Evolutionary conservation across 169 alveolate genomes (phyloP).

Genomic region (Cystoisospora suis): DNA sequence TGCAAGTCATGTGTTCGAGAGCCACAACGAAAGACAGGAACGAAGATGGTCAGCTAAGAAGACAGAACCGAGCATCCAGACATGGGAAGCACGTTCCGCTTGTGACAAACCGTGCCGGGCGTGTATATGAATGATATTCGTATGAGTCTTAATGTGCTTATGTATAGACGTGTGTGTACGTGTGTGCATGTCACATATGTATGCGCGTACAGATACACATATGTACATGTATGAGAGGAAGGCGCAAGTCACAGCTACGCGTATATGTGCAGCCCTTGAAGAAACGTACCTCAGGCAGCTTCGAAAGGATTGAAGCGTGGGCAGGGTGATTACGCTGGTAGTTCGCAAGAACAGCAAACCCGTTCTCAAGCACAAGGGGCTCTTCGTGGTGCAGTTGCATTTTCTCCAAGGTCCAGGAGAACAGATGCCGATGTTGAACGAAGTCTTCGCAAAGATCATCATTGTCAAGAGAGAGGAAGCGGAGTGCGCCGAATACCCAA

Average conservation of each 20-base stretch:
- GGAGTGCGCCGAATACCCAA: conserved; percentile 50
- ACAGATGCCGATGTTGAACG: conserved; percentile 15
- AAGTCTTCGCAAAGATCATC: not conserved
- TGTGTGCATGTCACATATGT: not conserved
- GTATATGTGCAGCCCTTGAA: too few species aligned
- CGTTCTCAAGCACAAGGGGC: conserved; percentile 38
- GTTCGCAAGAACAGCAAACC: conserved; percentile 46
- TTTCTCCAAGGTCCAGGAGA: not conserved
- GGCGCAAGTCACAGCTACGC: not conserved
- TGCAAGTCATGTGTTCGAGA: too few species aligned
- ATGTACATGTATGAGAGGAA: not conserved
- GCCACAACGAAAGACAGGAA: too few species aligned
- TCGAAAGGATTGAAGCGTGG: not conserved
- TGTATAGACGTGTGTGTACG: not conserved
- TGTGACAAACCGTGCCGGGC: too few species aligned
- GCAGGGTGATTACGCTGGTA: conserved; percentile 45
- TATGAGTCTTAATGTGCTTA: too few species aligned
- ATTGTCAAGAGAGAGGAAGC: conserved; percentile 30
- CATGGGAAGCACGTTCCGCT: too few species aligned
- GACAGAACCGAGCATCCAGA: too few species aligned
- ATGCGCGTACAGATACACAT: not conserved
- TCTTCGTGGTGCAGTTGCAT: conserved; percentile 36
- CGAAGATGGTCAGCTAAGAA: too few species aligned
- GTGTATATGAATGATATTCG: too few species aligned
- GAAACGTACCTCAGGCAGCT: not conserved